Percentiles rank a stretch among this genome's conserved stretches.
phyloP scores from a whole-genome alignment of 768 basidiomycete species.

The Rhodotorula graminis region DNA sequence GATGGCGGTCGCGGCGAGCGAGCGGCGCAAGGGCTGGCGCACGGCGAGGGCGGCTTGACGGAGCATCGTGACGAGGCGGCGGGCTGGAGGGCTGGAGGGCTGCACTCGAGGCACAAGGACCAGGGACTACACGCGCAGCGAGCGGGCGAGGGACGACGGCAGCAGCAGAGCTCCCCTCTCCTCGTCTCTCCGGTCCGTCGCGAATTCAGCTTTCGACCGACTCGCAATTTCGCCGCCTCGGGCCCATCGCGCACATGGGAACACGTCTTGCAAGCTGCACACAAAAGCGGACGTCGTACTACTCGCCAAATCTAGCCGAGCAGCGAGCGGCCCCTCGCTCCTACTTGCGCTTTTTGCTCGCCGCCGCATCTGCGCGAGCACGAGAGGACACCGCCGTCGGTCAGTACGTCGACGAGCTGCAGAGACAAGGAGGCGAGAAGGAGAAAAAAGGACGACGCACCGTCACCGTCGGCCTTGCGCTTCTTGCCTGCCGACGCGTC shows the following conservation, averaged over 20 bases:
- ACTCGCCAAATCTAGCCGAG: too few relatives aligned
- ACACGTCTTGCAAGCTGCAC: too few relatives aligned
- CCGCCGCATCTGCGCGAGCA: not conserved
- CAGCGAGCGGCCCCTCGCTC: not conserved
- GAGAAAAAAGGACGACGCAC: not conserved
- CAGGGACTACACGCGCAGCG: not conserved
- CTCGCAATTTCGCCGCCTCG: not conserved
- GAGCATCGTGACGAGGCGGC: conserved; percentile 2
- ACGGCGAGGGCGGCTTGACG: conserved; percentile 15
- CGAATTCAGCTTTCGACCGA: not conserved
- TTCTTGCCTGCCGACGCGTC: conserved; percentile 7
- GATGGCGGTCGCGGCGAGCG: not conserved
- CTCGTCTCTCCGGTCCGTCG: not conserved
- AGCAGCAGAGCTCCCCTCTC: not conserved
- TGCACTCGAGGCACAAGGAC: not conserved
- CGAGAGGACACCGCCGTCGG: not conserved
- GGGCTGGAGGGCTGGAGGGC: not conserved
- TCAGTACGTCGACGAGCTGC: not conserved
- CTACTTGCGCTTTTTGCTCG: conserved; percentile 9
- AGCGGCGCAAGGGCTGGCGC: not conserved
- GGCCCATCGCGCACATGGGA: too few relatives aligned
- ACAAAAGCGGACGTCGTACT: too few relatives aligned
- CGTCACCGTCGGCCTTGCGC: conserved; percentile 15
- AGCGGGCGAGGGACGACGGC: not conserved
- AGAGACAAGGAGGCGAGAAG: not conserved